phyloP scores from a whole-genome alignment of 1,284 basidiomycete species.

The Ganoderma leucocontextum region DNA sequence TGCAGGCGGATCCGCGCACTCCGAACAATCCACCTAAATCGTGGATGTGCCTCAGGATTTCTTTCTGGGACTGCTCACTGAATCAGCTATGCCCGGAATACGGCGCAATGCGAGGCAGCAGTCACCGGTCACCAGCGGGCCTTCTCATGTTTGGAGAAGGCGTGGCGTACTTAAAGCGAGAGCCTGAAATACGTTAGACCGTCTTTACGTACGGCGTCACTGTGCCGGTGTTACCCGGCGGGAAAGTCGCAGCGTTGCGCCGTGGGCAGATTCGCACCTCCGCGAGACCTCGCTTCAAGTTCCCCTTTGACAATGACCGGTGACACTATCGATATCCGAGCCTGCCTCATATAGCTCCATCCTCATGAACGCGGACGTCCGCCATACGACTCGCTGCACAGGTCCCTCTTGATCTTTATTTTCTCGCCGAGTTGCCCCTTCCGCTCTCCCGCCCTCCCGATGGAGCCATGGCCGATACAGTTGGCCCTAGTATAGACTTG shows the following conservation, averaged over 20 bases:
- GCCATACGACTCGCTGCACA: constrained; percentile 9
- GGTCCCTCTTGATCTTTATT: constrained; percentile 3
- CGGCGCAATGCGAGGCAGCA: neutral
- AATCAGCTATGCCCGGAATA: too few species aligned
- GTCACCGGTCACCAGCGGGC: neutral
- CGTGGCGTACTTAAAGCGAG: neutral
- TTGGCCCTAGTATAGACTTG: constrained; percentile 12
- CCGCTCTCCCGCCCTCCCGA: constrained; percentile 3
- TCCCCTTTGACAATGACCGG: neutral
- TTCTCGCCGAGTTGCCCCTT: constrained; percentile 3
- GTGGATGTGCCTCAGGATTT: too few species aligned
- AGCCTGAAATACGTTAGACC: constrained; percentile 1
- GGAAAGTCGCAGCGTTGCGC: neutral
- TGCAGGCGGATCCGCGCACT: neutral
- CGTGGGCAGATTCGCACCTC: constrained; percentile 14
- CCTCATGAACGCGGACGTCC: constrained; percentile 7
- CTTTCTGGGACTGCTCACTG: too few species aligned
- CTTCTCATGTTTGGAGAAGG: neutral
- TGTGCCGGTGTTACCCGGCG: constrained; percentile 8
- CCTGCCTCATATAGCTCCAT: constrained; percentile 15
- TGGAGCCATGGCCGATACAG: constrained; percentile 17
- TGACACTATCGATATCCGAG: neutral
- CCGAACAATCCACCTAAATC: neutral
- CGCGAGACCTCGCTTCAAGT: neutral
- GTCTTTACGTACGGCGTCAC: constrained; percentile 9